These are phyloP conservation scores for Cicer arietinum DNA, from an alignment of 306 rosid genomes.

Conservation along the genomic window DNA sequence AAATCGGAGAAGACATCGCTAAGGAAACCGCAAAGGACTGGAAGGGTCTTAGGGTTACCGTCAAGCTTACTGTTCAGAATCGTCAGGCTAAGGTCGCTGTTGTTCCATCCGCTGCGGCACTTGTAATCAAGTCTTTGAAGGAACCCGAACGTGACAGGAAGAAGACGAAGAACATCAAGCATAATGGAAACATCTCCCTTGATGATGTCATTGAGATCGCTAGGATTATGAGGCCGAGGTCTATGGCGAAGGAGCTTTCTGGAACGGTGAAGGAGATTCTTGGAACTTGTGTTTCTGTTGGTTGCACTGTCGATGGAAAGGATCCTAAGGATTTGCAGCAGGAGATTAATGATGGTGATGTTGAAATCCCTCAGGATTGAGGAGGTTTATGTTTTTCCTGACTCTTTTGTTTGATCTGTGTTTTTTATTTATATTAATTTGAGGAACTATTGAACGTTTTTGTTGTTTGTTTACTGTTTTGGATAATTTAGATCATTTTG, in stretches of 20 bases:
- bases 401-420: slow-evolving; percentile 11
- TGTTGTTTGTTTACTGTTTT: slow-evolving; percentile 39
- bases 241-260: slow-evolving; percentile 83
- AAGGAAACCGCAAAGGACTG: slow-evolving; percentile 95
- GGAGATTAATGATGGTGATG: slow-evolving; percentile 78
- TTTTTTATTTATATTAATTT: slow-evolving; percentile 44
- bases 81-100: slow-evolving; percentile 92
- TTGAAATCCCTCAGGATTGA: slow-evolving; percentile 83
- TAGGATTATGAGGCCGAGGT: slow-evolving; percentile 69
- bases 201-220: slow-evolving; percentile 97
- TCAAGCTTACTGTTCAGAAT: slow-evolving; percentile 91
- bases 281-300: slow-evolving; percentile 89
- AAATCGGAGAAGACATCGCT: slow-evolving; percentile 94
- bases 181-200: slow-evolving; percentile 75
- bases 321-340: slow-evolving; percentile 89
- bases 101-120: slow-evolving; percentile 93
- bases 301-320: slow-evolving; percentile 87
- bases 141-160: slow-evolving; percentile 93
- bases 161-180: slow-evolving; percentile 83
- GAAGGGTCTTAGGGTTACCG: slow-evolving; percentile 91
- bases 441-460: slow-evolving; percentile 37
- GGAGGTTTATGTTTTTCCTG: slow-evolving; percentile 13
- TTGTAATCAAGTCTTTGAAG: slow-evolving; percentile 83
- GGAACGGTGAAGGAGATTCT: slow-evolving; percentile 86
- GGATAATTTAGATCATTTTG: slow-evolving; percentile 51